These are phyloP conservation scores for Candida alai DNA, from an alignment of 805 yeast species.

Conservation along the genomic window DNA sequence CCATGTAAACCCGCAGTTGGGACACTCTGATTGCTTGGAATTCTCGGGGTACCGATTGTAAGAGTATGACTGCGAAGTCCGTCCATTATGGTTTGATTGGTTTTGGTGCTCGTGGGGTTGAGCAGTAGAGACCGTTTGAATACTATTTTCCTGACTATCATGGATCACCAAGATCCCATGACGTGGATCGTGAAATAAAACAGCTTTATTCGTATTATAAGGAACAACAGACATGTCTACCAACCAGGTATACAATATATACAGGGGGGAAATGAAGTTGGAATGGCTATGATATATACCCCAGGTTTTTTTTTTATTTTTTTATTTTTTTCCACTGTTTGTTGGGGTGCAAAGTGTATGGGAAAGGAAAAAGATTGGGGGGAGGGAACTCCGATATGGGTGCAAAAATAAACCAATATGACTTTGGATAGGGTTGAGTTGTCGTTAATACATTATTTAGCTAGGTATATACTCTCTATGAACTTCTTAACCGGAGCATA, in stretches of 20 bases:
- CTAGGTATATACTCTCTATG: not conserved
- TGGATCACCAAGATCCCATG: constrained; percentile 33
- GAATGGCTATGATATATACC: too few relatives aligned
- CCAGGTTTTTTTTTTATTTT: too few relatives aligned
- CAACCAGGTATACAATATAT: too few relatives aligned
- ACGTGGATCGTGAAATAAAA: constrained; percentile 34
- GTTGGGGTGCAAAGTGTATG: too few relatives aligned
- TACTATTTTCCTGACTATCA: constrained; percentile 27
- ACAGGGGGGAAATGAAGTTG: too few relatives aligned
- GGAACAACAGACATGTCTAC: constrained; percentile 43
- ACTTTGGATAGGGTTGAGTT: too few relatives aligned
- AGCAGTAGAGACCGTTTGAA: constrained; percentile 20
- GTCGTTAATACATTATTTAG: not conserved
- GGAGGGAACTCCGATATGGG: too few relatives aligned
- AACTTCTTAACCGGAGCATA: constrained; percentile 29
- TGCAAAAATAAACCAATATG: too few relatives aligned
- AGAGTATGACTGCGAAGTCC: not conserved
- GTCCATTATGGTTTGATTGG: not conserved
- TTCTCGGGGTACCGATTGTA: constrained; percentile 2
- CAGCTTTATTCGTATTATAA: constrained; percentile 25
- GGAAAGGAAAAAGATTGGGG: too few relatives aligned
- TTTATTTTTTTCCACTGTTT: too few relatives aligned
- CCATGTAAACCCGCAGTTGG: constrained; percentile 31
- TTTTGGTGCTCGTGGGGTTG: too few relatives aligned
- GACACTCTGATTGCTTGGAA: constrained; percentile 16